Percentiles rank a stretch among this genome's conserved stretches.
These are phyloP conservation scores for Penicillium parvum DNA, from an alignment of 495 filamentous ascomycete species.

Conservation along the genomic window DNA sequence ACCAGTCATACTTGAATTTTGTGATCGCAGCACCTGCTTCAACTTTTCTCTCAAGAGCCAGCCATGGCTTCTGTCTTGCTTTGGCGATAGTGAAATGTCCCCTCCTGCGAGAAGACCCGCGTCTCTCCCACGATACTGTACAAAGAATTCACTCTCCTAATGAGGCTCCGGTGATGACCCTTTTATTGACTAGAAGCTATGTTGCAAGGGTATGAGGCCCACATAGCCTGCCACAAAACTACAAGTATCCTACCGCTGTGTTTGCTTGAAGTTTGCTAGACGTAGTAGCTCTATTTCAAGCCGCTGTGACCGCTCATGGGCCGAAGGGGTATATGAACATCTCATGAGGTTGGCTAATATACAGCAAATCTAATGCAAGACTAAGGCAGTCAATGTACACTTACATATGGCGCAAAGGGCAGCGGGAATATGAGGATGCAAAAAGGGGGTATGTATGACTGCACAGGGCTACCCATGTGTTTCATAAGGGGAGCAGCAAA, in stretches of 20 bases:
- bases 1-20: constrained; percentile 9
- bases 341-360: constrained; percentile 26
- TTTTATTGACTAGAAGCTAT: not conserved
- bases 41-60: not conserved
- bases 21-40: constrained; percentile 7
- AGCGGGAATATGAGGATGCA: constrained; percentile 10
- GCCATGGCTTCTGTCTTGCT: not conserved
- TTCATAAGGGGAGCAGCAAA: too few relatives aligned
- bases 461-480: not conserved
- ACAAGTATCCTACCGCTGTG: too few relatives aligned
- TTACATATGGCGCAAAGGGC: constrained; percentile 19
- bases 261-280: too few relatives aligned
- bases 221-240: too few relatives aligned
- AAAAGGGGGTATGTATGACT: constrained; percentile 21
- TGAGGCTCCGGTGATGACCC: not conserved
- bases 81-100: constrained; percentile 3
- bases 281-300: too few relatives aligned
- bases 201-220: too few relatives aligned
- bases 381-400: constrained; percentile 15
- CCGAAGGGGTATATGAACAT: constrained; percentile 3
- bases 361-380: constrained; percentile 34
- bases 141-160: not conserved
- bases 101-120: not conserved
- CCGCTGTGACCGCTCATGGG: too few relatives aligned
- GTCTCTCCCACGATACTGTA: not conserved